Conservation (phyloP, 2,329 filamentous ascomycete genomes). For the Verticillium tricorpus region DNA sequence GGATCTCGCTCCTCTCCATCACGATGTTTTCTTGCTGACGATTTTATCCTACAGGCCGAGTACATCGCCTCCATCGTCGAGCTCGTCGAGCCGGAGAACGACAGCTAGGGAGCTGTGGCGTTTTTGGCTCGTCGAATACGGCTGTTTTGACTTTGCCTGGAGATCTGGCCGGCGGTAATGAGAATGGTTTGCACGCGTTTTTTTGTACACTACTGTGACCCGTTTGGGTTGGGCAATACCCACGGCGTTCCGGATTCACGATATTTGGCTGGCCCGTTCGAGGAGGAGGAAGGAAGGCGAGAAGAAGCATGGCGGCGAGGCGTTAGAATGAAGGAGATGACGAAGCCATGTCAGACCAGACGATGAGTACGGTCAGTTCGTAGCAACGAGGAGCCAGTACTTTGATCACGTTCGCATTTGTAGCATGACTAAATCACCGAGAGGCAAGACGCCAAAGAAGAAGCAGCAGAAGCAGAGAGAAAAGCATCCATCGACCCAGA, state of each 20-base stretch:
- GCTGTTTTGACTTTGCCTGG: not conserved
- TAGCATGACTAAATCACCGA: not conserved
- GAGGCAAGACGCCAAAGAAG: not conserved
- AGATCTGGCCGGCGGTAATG: not conserved
- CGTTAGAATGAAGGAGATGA: not conserved
- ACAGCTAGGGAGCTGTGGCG: not conserved
- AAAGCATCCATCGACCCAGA: not conserved
- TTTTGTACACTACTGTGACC: not conserved
- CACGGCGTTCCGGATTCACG: not conserved
- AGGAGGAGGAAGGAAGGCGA: not conserved
- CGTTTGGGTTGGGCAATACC: not conserved
- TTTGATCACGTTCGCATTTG: not conserved
- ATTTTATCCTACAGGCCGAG: not conserved
- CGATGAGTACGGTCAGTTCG: not conserved
- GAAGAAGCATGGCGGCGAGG: not conserved
- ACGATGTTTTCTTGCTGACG: not conserved
- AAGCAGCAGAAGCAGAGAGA: not conserved
- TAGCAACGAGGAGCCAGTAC: not conserved
- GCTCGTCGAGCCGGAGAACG: not conserved
- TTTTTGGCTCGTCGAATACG: too few relatives aligned
- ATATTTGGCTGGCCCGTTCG: not conserved
- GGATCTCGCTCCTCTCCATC: not conserved
- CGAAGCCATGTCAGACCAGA: not conserved
- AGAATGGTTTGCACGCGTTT: not conserved
- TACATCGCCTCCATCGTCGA: conserved; percentile 3